Conservation (phyloP, 352 stramenopile species). For the Pythium dissotocum region DNA sequence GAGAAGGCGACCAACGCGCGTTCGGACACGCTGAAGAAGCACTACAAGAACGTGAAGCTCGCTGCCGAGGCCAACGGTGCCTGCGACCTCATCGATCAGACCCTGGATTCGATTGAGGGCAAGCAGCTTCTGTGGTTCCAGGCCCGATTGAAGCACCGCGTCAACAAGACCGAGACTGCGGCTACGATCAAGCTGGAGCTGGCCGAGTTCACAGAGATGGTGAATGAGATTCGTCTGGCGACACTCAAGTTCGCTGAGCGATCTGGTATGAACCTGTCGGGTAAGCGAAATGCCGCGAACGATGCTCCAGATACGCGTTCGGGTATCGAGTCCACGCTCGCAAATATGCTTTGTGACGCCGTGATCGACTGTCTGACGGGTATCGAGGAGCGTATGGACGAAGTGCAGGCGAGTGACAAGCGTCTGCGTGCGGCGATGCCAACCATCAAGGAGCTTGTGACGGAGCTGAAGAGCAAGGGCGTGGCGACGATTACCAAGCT, state of each 20-base stretch:
- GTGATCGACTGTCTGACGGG: slow-evolving; percentile 75
- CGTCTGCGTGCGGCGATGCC: slow-evolving; percentile 69
- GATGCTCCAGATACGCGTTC: slow-evolving; percentile 77
- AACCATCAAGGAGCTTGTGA: slow-evolving; percentile 54
- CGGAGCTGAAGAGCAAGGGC: slow-evolving; percentile 71
- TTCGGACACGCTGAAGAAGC: slow-evolving; percentile 79
- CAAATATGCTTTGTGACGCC: slow-evolving; percentile 60
- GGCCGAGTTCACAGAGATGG: slow-evolving; percentile 74
- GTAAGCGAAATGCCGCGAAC: slow-evolving; percentile 68
- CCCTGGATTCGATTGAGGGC: slow-evolving; percentile 71
- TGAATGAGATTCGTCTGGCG: slow-evolving; percentile 79
- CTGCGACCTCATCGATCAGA: slow-evolving; percentile 75
- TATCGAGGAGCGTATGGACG: slow-evolving; percentile 82
- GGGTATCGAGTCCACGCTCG: slow-evolving; percentile 68
- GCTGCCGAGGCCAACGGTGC: slow-evolving; percentile 82
- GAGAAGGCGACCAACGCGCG: slow-evolving; percentile 78
- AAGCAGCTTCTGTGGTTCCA: slow-evolving; percentile 80
- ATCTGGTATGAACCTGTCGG: slow-evolving; percentile 85
- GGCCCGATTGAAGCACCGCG: slow-evolving; percentile 62
- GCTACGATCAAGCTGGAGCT: slow-evolving; percentile 88
- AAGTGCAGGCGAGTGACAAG: slow-evolving; percentile 84
- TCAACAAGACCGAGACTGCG: slow-evolving; percentile 72
- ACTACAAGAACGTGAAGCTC: slow-evolving; percentile 85
- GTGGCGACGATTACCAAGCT: slow-evolving; percentile 47
- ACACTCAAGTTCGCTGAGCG: slow-evolving; percentile 83